phyloP scores from a whole-genome alignment of 495 filamentous ascomycete genomes.

The Chaetomidium leptoderma region DNA sequence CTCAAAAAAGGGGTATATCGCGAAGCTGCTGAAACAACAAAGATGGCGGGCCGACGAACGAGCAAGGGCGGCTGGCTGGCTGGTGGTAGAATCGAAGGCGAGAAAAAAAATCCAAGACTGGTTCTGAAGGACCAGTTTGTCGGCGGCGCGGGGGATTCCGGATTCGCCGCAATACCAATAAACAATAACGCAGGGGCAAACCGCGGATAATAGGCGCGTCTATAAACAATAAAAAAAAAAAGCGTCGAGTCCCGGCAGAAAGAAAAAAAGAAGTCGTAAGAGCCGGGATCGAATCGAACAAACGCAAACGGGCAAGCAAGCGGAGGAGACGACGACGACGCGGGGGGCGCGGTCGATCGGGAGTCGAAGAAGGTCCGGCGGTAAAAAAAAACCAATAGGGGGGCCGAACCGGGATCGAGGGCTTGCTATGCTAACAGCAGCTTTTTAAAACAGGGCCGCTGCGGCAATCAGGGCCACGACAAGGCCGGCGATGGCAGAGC shows the following conservation, averaged over 20 bases:
- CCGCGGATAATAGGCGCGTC: background rate
- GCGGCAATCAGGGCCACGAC: slow-evolving; percentile 48
- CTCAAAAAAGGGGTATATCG: slow-evolving; percentile 22
- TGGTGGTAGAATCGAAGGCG: background rate
- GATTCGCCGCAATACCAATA: slow-evolving; percentile 10
- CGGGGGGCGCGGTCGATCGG: no score
- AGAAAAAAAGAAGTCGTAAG: background rate
- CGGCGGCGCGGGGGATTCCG: no score
- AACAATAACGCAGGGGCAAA: slow-evolving; percentile 1
- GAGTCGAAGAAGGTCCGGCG: no score
- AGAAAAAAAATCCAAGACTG: background rate
- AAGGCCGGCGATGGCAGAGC: slow-evolving; percentile 43
- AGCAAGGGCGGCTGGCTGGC: background rate
- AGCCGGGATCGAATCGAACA: background rate
- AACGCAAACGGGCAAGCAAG: background rate
- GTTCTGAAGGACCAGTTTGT: no score
- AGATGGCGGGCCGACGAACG: slow-evolving; percentile 9
- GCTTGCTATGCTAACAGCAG: no score
- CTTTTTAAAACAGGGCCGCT: slow-evolving; percentile 38
- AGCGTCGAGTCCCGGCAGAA: no score
- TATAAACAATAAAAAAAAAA: background rate
- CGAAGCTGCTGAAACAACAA: slow-evolving; percentile 8
- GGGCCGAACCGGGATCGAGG: no score
- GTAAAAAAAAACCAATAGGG: no score
- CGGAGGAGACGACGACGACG: background rate